These are phyloP conservation scores for Blastocystis sp. DNA, from an alignment of 352 stramenopile species.

Conservation along the genomic window DNA sequence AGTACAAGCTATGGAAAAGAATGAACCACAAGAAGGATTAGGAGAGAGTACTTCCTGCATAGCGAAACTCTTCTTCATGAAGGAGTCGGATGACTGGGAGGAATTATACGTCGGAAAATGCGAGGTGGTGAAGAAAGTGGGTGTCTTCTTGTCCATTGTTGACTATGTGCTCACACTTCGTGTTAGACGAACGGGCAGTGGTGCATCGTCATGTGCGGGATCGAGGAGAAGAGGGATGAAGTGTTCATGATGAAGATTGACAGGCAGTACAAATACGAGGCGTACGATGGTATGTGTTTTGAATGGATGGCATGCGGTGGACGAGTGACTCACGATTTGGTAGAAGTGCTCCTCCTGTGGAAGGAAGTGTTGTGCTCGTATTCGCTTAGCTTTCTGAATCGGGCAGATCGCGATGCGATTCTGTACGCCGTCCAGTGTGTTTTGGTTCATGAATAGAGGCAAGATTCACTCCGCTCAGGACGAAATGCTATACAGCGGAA, in stretches of 20 bases:
- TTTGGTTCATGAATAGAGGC: background rate
- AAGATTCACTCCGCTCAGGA: background rate
- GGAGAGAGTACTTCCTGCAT: background rate
- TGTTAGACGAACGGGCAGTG: constrained; percentile 28
- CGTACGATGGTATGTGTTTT: constrained; percentile 20
- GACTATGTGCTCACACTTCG: constrained; percentile 11
- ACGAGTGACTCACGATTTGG: background rate
- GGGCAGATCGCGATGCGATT: constrained; percentile 22
- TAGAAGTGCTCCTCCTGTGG: constrained; percentile 60
- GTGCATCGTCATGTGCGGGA: constrained; percentile 33
- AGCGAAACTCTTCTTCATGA: constrained; percentile 61
- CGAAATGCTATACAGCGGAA: background rate
- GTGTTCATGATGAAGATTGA: constrained; percentile 30
- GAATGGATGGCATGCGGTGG: background rate
- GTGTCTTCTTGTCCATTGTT: background rate
- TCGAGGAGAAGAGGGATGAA: constrained; percentile 26
- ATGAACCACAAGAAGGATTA: background rate
- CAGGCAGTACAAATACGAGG: constrained; percentile 26
- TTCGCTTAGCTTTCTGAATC: constrained; percentile 47
- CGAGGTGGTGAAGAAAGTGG: constrained; percentile 6
- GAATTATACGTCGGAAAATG: constrained; percentile 53
- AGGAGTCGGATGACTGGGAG: constrained; percentile 37
- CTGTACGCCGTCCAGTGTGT: background rate
- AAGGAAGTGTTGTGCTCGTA: constrained; percentile 66
- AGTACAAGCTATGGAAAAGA: constrained; percentile 9